Evolutionary conservation across 2,329 filamentous ascomycete genomes (phyloP), one percentile per base, ranked within the genome.

Genomic region (Cryphonectria naterciae): DNA sequence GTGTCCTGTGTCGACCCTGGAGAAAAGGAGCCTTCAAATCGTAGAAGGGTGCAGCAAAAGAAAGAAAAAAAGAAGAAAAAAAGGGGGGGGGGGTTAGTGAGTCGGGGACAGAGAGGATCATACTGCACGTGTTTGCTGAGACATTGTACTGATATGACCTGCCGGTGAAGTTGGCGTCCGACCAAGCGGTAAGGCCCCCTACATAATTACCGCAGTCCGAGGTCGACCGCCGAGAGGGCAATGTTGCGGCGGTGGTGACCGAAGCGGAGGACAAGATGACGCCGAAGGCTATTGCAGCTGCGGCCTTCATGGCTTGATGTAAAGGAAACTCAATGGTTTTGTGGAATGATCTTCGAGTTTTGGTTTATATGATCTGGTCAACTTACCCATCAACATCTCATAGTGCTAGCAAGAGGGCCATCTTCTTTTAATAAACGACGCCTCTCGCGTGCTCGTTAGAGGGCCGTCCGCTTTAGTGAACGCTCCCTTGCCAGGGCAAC

Each of bases 151-250:
- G 70, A 2, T 65, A n/a, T n/a, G 58, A 52, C 0, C 2, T 67
- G n/a, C 70, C 70, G 11, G 49, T 43, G n/a, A 72, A 72, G 65
- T 72, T 67, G 49, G 70, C 70, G 52, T 70, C 68, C 4, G 70
- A 70, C 68, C 68, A 72, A 5, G 19, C 68, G 0, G 68, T 72
- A n/a, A 72, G 68, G 7, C 68, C 70, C 2, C 58, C 60, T 5
- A 66, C 49, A 56, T 54, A 54, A 5, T 56, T 10, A n/a, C 46
- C 28, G 54, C 70, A 72, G 39, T 22, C 28, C 1, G 58, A 60
- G 17, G 7, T 28, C 25, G 70, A 56, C 15, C 62, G 41, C 17
- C 8, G 46, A 41, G 52, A 71, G 6, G 67, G 43, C 35, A 71
- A 43, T 15, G 70, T 35, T n/a, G 35, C 32, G 28, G 32, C 58